phyloP scores from a whole-genome alignment of 768 basidiomycete genomes.

The Rhizopogon rudus region DNA sequence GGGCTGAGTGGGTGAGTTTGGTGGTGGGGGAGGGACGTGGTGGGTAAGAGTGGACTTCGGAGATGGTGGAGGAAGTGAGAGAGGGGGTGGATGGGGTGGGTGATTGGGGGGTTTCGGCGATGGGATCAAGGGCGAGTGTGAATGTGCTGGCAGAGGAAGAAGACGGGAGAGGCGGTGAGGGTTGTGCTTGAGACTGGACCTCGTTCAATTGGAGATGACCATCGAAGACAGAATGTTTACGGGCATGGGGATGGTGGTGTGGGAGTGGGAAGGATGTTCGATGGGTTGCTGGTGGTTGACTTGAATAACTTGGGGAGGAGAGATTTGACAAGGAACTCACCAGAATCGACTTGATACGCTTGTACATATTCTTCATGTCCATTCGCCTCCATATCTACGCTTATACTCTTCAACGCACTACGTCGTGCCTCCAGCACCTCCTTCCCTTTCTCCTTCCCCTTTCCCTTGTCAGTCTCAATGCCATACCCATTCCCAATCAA shows the following conservation, averaged over 20 bases:
- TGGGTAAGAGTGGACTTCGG: slow-evolving; percentile 32
- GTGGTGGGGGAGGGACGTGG: slow-evolving; percentile 20
- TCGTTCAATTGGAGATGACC: slow-evolving; percentile 34
- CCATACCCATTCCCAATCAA: slow-evolving; percentile 44
- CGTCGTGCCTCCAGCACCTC: slow-evolving; percentile 51
- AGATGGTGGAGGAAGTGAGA: slow-evolving; percentile 20
- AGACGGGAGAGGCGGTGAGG: slow-evolving; percentile 20
- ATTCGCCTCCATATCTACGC: background rate
- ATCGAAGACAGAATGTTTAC: slow-evolving; percentile 66
- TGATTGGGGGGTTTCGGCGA: slow-evolving; percentile 38
- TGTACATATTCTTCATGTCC: slow-evolving; percentile 22
- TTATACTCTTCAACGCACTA: slow-evolving; percentile 38
- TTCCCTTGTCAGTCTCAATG: slow-evolving; percentile 3
- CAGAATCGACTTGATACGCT: slow-evolving; percentile 21
- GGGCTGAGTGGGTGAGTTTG: slow-evolving; percentile 36
- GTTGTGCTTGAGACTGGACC: slow-evolving; percentile 14
- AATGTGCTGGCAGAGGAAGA: slow-evolving; percentile 43
- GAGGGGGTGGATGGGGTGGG: slow-evolving; percentile 32
- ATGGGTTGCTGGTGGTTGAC: slow-evolving; percentile 35
- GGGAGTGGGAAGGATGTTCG: slow-evolving; percentile 47
- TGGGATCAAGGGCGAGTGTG: slow-evolving; percentile 44
- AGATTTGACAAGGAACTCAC: slow-evolving; percentile 8
- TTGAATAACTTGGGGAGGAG: background rate
- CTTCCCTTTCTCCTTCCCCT: slow-evolving; percentile 35
- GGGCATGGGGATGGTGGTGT: slow-evolving; percentile 69